Evolutionary conservation across 345 rosid genomes (phyloP).

Genomic region (Erysimum cheiranthoides): DNA sequence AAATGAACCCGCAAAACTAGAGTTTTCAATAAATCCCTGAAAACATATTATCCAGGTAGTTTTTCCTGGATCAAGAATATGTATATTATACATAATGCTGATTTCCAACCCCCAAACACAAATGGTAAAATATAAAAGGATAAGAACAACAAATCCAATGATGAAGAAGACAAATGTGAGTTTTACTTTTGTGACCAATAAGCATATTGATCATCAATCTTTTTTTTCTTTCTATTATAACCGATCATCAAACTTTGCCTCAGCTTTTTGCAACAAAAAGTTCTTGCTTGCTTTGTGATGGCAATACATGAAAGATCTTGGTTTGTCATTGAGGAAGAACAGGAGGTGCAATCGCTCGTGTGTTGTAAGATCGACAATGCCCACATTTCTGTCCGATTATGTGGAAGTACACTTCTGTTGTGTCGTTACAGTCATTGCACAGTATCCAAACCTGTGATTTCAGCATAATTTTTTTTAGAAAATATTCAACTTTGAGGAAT

Average conservation of each 20-base stretch:
- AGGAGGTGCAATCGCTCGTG: conserved; percentile 83
- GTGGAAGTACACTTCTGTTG: conserved; percentile 89
- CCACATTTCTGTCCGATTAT: conserved; percentile 91
- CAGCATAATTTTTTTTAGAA: neutral
- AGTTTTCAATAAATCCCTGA: neutral
- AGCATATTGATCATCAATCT: conserved; percentile 11
- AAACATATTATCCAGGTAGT: conserved; percentile 33
- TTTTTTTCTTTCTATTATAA: neutral
- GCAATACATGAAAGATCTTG: conserved; percentile 27
- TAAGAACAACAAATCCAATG: conserved; percentile 38
- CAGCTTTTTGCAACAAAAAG: conserved; percentile 35
- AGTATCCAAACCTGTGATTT: conserved; percentile 89
- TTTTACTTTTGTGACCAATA: conserved; percentile 27
- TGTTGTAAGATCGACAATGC: conserved; percentile 93
- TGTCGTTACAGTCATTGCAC: conserved; percentile 97
- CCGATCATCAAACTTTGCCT: conserved; percentile 15
- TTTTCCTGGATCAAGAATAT: conserved; percentile 40
- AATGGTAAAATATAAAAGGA: conserved; percentile 25
- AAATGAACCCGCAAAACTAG: neutral
- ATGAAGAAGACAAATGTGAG: conserved; percentile 38
- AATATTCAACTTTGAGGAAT: neutral
- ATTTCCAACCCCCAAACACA: conserved; percentile 34
- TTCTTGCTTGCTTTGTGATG: conserved; percentile 32
- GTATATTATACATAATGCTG: conserved; percentile 32
- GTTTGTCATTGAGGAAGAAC: conserved; percentile 71